Base-by-base conservation (phyloP, 371 early-diverging fungal genomes). In the Syncephalastrum racemosum region DNA sequence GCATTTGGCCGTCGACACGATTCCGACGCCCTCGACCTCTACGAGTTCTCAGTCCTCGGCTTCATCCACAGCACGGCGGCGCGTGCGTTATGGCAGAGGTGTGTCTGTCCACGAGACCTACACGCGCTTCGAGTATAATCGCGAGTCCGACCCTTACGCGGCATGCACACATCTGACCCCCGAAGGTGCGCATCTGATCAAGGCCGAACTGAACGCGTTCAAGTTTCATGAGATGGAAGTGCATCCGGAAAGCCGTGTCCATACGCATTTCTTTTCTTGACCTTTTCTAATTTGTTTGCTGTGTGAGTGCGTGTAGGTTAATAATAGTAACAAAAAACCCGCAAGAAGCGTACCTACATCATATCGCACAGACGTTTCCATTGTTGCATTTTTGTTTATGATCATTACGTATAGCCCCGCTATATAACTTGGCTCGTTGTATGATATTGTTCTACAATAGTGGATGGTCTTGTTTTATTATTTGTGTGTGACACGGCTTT, bases 151-250 rank as follows among this genome's bases (percentile, higher is more conserved):
- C 62, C 72, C 81, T 3, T 63, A 79, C 19, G 71, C 80, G 20
- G 73, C 75, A 2, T 82, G 82, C 40, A 68, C 67, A 14, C 67
- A 73, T n/a, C 63, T 90, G 10, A 87, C 86, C 3, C 66, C 85
- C 0, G 66, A 68, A 10, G 66, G 79, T 20, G 88, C 87, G 8
- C 73, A 79, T 51, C 71, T 71, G 47, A 90, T 90, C 68, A 89
- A 89, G 58, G 64, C 79, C 49, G 90, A 90, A 63, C 63, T 90
- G 51, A 90, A 90, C 63, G 59, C 77, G 27, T 90, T 76, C 70
- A 90, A 90, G 69, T 62, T 79, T 22, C 69, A 81, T 53, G 90
- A 90, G 62, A 88, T 90, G 90, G 56, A 59, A 1, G 88, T 90
- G 10, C 90, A 90, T 63, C 79, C 84, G 47, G 73, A 76, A 14